phyloP scores from a whole-genome alignment of 768 basidiomycete species.

The Mycena leptocephala region DNA sequence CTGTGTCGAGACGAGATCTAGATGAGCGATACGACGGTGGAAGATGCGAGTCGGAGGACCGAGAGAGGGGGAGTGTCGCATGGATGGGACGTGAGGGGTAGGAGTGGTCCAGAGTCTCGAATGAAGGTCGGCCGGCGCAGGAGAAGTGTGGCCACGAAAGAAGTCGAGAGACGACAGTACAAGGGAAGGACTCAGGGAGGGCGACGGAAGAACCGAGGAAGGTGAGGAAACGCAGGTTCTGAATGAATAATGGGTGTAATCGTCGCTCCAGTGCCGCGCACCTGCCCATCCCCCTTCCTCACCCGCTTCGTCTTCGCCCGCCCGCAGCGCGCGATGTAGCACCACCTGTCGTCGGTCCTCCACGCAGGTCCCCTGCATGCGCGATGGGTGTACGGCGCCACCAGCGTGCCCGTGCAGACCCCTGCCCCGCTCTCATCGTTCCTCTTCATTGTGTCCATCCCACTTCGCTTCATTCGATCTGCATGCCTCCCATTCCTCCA shows the following conservation, averaged over 20 bases:
- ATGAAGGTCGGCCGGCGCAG: not conserved
- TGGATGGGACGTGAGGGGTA: not conserved
- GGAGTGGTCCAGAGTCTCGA: not conserved
- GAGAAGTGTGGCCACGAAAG: not conserved
- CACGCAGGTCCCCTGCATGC: not conserved
- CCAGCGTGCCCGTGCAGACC: not conserved
- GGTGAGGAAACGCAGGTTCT: not conserved
- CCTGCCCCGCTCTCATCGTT: not conserved
- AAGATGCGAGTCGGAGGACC: not conserved
- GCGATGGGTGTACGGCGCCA: not conserved
- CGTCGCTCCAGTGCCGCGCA: not conserved
- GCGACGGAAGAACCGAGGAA: not conserved
- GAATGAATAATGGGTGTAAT: not conserved
- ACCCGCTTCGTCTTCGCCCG: not conserved
- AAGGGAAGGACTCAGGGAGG: not conserved
- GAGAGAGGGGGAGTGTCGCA: not conserved
- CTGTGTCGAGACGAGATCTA: not conserved
- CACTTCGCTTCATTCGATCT: not conserved
- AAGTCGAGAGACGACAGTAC: not conserved
- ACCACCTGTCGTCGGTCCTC: not conserved
- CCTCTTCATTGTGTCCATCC: not conserved
- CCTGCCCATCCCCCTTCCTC: not conserved
- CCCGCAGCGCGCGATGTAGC: not conserved
- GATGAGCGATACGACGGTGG: not conserved
- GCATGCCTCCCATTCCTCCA: not conserved